Evolutionary conservation across 805 yeast species (phyloP).

Genomic region (Pichia cephalocereana): DNA sequence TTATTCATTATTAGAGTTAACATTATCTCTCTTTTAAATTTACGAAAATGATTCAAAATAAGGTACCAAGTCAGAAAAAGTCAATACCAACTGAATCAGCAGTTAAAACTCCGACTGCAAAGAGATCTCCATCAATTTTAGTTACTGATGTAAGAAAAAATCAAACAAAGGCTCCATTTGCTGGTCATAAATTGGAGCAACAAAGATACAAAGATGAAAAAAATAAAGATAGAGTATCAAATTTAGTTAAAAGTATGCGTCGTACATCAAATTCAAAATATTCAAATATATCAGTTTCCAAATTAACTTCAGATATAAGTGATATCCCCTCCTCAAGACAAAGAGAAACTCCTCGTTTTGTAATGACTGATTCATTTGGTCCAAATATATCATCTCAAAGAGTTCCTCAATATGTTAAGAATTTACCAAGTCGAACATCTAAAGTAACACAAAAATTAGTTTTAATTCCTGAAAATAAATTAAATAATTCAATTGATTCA

Average conservation of each 20-base stretch:
- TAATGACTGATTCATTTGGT: conserved; percentile 13
- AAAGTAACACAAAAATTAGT: conserved; percentile 82
- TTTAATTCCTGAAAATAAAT: conserved; percentile 60
- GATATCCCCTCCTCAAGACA: conserved; percentile 77
- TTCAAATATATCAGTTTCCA: conserved; percentile 74
- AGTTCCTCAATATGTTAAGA: conserved; percentile 42
- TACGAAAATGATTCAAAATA: background rate
- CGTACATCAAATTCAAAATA: conserved; percentile 33
- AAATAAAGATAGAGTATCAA: conserved; percentile 6
- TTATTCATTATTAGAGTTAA: too few relatives aligned
- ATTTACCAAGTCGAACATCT: conserved; percentile 67
- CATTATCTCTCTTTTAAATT: too few relatives aligned
- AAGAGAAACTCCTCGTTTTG: conserved; percentile 20
- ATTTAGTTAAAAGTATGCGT: conserved; percentile 10
- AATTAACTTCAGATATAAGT: conserved; percentile 65
- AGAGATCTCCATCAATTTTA: conserved; percentile 84
- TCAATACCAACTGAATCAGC: background rate
- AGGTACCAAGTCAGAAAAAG: background rate
- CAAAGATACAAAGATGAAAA: conserved; percentile 14
- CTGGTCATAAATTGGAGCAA: conserved; percentile 41
- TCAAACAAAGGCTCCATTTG: conserved; percentile 62
- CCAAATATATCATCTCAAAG: conserved; percentile 11
- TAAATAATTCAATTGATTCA: conserved; percentile 5
- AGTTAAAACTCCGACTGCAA: conserved; percentile 39
- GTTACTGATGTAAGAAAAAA: conserved; percentile 79